A percentile compares a stretch with the other conserved stretches of the same genome.
Conservation (phyloP, 2,329 filamentous ascomycete species). For the Ascochyta viciae-villosae region DNA sequence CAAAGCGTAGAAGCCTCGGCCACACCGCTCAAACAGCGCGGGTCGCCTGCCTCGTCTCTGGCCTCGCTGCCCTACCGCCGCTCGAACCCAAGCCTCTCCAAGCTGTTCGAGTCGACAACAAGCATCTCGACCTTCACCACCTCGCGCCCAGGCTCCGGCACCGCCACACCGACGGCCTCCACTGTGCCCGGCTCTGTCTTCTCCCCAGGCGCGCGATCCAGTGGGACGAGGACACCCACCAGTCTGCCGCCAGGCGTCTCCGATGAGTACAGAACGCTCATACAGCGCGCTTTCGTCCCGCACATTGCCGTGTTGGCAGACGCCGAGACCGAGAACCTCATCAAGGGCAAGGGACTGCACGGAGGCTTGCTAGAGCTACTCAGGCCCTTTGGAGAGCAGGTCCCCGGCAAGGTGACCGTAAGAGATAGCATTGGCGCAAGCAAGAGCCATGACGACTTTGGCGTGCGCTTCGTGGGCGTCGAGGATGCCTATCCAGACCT, state of each 20-base stretch:
- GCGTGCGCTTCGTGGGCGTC: conserved; percentile 81
- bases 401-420: conserved; percentile 87
- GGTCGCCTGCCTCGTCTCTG: conserved; percentile 66
- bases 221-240: conserved; percentile 50
- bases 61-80: conserved; percentile 61
- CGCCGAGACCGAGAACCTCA: conserved; percentile 79
- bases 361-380: conserved; percentile 84
- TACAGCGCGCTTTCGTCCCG: conserved; percentile 86
- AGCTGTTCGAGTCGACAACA: conserved; percentile 60
- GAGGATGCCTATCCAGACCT: conserved; percentile 59
- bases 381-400: conserved; percentile 86
- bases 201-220: conserved; percentile 50
- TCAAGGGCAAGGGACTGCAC: conserved; percentile 82
- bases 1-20: conserved; percentile 61
- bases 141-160: conserved; percentile 52
- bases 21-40: conserved; percentile 66
- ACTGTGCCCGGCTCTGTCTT: conserved; percentile 51
- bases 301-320: conserved; percentile 89
- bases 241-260: conserved; percentile 51
- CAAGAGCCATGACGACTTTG: conserved; percentile 85
- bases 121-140: conserved; percentile 45
- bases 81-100: conserved; percentile 60
- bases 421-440: conserved; percentile 88
- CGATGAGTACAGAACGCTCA: conserved; percentile 67
- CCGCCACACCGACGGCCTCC: conserved; percentile 51